Evolutionary conservation across 768 basidiomycete species (phyloP).

Genomic region (Amanita brunnescens): DNA sequence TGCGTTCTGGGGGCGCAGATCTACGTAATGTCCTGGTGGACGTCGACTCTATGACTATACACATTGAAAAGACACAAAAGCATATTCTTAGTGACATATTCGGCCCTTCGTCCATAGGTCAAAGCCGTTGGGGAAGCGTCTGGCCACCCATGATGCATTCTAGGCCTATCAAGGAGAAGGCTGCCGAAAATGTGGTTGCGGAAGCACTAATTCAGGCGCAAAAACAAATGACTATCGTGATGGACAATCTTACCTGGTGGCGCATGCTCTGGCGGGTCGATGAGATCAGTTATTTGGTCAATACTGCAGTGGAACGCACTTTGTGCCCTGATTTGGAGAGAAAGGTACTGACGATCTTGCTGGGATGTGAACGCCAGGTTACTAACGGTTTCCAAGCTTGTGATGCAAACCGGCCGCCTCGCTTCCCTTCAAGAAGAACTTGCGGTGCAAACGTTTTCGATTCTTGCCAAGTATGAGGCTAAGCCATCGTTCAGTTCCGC

Average conservation of each 20-base stretch:
- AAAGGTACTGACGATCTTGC: slow-evolving; percentile 25
- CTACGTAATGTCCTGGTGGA: slow-evolving; percentile 26
- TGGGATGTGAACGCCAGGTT: background rate
- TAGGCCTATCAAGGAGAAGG: background rate
- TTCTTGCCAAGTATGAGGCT: slow-evolving; percentile 9
- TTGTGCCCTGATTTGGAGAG: slow-evolving; percentile 44
- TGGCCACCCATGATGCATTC: slow-evolving; percentile 5
- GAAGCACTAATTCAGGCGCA: slow-evolving; percentile 29
- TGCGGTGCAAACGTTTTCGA: slow-evolving; percentile 8
- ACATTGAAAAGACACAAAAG: slow-evolving; percentile 30
- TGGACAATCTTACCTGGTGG: slow-evolving; percentile 40
- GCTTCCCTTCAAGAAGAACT: slow-evolving; percentile 36
- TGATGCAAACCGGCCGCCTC: slow-evolving; percentile 56
- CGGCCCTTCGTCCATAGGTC: slow-evolving; percentile 9
- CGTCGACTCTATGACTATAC: slow-evolving; percentile 27
- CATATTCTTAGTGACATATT: slow-evolving; percentile 30
- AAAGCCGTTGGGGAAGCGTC: background rate
- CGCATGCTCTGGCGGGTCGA: slow-evolving; percentile 36
- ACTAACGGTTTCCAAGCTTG: slow-evolving; percentile 34
- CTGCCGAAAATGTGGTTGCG: slow-evolving; percentile 20
- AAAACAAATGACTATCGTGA: slow-evolving; percentile 27
- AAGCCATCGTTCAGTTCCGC: slow-evolving; percentile 39
- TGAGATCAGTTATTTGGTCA: slow-evolving; percentile 33
- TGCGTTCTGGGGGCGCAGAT: slow-evolving; percentile 23
- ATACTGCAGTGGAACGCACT: slow-evolving; percentile 25